Conservation (phyloP, 2,329 filamentous ascomycete genomes). For the Davidsoniella virescens region DNA sequence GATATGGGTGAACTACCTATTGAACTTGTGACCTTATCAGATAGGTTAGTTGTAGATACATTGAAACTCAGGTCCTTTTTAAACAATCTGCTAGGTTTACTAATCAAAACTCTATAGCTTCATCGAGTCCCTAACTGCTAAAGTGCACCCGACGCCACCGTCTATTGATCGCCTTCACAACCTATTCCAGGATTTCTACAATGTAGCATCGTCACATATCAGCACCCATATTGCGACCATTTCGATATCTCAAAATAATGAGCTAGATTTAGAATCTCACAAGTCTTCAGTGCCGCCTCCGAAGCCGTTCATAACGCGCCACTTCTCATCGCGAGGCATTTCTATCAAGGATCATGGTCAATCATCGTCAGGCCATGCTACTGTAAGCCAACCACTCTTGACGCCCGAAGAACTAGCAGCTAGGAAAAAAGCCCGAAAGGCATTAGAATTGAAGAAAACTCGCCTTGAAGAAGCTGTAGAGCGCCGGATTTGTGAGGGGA, state of each 20-base stretch:
- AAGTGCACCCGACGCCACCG: constrained; percentile 69
- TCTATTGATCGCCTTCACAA: constrained; percentile 66
- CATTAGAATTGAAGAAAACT: constrained; percentile 60
- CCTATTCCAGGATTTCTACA: constrained; percentile 93
- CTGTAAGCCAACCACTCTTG: constrained; percentile 63
- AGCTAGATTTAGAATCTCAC: constrained; percentile 21
- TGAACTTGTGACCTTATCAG: constrained; percentile 77
- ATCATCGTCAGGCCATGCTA: constrained; percentile 22
- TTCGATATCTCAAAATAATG: constrained; percentile 56
- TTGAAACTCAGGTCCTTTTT: neutral
- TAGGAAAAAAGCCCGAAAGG: constrained; percentile 59
- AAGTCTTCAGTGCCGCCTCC: constrained; percentile 37
- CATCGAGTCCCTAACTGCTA: constrained; percentile 74
- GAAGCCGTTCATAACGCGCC: constrained; percentile 34
- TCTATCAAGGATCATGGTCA: constrained; percentile 29
- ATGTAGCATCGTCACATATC: constrained; percentile 63
- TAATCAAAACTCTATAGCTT: constrained; percentile 42
- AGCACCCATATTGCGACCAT: constrained; percentile 72
- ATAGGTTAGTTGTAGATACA: constrained; percentile 42
- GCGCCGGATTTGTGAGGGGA: constrained; percentile 64
- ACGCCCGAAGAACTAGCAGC: constrained; percentile 72
- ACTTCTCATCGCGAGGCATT: constrained; percentile 37
- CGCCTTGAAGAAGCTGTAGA: constrained; percentile 85
- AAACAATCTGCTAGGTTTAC: constrained; percentile 6
- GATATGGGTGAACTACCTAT: constrained; percentile 84